Percentiles rank a stretch among this genome's conserved stretches.
Evolutionary conservation across 305 asterid species (phyloP).

Genomic region (Fraxinus baroniana): DNA sequence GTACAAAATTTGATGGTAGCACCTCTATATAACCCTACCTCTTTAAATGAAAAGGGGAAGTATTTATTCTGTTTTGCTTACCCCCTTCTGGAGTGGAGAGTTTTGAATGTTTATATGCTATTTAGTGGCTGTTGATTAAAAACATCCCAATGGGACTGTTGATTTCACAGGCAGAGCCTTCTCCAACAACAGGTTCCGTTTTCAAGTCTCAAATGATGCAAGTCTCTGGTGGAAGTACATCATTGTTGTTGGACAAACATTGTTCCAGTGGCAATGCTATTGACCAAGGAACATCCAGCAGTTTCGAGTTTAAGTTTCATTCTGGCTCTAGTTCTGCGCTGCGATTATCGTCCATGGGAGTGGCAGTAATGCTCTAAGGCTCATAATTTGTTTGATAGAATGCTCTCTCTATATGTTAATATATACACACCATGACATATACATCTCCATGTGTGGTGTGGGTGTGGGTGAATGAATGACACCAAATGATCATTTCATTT

Average conservation of each 20-base stretch:
- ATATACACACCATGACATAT: background rate
- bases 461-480: background rate
- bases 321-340: slow-evolving; percentile 53
- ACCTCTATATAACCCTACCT: background rate
- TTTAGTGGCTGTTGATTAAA: slow-evolving; percentile 6
- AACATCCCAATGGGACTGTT: slow-evolving; percentile 10
- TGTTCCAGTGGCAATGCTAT: slow-evolving; percentile 33
- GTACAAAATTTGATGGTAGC: slow-evolving; percentile 8
- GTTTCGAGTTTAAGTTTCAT: slow-evolving; percentile 85
- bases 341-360: slow-evolving; percentile 47
- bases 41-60: slow-evolving; percentile 8
- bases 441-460: background rate
- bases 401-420: background rate
- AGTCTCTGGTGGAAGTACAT: slow-evolving; percentile 50
- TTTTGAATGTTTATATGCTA: slow-evolving; percentile 16
- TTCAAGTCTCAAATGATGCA: slow-evolving; percentile 69
- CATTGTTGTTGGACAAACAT: slow-evolving; percentile 40
- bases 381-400: slow-evolving; percentile 1
- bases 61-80: background rate
- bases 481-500: background rate
- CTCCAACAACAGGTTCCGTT: slow-evolving; percentile 97
- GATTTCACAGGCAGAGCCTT: slow-evolving; percentile 86
- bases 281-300: slow-evolving; percentile 41
- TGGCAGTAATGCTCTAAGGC: slow-evolving; percentile 43
- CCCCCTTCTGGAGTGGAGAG: background rate